Percentiles rank a stretch among this genome's conserved stretches.
These are phyloP conservation scores for Chalaropsis thielavioides DNA, from an alignment of 2,329 filamentous ascomycete species.

Conservation along the genomic window DNA sequence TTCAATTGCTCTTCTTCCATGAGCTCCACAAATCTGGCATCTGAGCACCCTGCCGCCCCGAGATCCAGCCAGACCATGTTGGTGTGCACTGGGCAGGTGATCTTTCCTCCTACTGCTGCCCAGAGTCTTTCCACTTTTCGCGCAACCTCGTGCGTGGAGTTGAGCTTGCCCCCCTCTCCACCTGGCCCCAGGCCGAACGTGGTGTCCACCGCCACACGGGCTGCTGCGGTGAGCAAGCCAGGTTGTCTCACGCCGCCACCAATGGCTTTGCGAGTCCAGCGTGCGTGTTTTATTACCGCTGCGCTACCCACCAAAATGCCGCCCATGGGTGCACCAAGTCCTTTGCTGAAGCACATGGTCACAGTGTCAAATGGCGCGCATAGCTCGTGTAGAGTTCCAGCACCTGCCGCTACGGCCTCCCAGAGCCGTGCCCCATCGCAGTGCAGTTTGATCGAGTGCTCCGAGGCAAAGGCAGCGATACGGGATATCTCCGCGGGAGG, in stretches of 20 bases:
- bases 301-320: constrained; percentile 50
- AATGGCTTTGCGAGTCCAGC: constrained; percentile 48
- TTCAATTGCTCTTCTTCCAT: constrained; percentile 31
- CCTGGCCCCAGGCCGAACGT: constrained; percentile 29
- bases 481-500: constrained; percentile 55
- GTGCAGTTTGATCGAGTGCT: constrained; percentile 53
- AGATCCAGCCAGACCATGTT: constrained; percentile 86
- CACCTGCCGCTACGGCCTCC: constrained; percentile 62
- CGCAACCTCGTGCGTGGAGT: constrained; percentile 46
- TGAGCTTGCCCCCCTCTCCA: constrained; percentile 42
- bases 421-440: constrained; percentile 69
- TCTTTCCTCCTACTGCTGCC: constrained; percentile 52
- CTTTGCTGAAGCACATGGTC: constrained; percentile 69
- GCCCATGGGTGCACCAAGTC: constrained; percentile 66
- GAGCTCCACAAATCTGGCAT: constrained; percentile 27
- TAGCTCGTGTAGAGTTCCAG: constrained; percentile 52
- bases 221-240: constrained; percentile 57
- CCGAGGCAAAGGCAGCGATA: constrained; percentile 55
- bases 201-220: constrained; percentile 48
- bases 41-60: constrained; percentile 37
- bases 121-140: constrained; percentile 54
- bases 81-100: constrained; percentile 60
- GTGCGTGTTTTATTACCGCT: constrained; percentile 27
- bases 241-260: constrained; percentile 62
- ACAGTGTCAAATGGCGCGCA: constrained; percentile 58